Percentiles rank a stretch among this genome's conserved stretches.
phyloP scores from a whole-genome alignment of 768 basidiomycete species.

The Gloeopeniophorella convolvens region DNA sequence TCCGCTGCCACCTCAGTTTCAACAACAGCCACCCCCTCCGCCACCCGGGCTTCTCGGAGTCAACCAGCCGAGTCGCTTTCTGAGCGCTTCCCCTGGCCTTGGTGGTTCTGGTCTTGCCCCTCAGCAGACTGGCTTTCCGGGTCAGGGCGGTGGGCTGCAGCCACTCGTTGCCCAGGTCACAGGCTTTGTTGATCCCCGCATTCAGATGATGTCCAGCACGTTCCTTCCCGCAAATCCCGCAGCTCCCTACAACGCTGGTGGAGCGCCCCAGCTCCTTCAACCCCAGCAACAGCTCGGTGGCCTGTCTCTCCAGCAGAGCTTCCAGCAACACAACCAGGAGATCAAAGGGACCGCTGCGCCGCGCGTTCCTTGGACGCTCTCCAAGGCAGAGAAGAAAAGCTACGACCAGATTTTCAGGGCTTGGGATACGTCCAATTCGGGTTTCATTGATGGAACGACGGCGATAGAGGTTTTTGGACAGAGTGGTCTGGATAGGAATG shows the following conservation, averaged over 20 bases:
- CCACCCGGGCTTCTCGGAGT: slow-evolving; percentile 47
- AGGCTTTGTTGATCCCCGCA: slow-evolving; percentile 74
- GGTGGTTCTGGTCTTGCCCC: slow-evolving; percentile 38
- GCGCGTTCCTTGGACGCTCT: slow-evolving; percentile 79
- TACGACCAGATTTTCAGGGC: slow-evolving; percentile 95
- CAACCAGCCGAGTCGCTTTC: slow-evolving; percentile 42
- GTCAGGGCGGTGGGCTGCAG: slow-evolving; percentile 29
- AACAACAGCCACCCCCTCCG: slow-evolving; percentile 43
- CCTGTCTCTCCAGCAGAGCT: slow-evolving; percentile 69
- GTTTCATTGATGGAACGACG: slow-evolving; percentile 80
- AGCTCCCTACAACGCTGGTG: slow-evolving; percentile 51
- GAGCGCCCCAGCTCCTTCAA: slow-evolving; percentile 64
- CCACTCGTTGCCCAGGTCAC: slow-evolving; percentile 68
- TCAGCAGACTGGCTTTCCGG: slow-evolving; percentile 56
- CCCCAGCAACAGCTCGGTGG: slow-evolving; percentile 35
- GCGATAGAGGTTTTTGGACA: slow-evolving; percentile 93
- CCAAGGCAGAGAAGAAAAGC: slow-evolving; percentile 88
- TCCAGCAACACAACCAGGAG: slow-evolving; percentile 81
- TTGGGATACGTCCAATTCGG: slow-evolving; percentile 80
- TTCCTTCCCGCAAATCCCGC: slow-evolving; percentile 80
- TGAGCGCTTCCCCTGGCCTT: slow-evolving; percentile 50
- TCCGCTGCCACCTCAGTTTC: slow-evolving; percentile 21
- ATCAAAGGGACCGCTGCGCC: slow-evolving; percentile 58
- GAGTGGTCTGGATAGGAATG: slow-evolving; percentile 83
- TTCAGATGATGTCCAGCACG: slow-evolving; percentile 84